Percentiles rank a stretch among this genome's conserved stretches.
phyloP scores from a whole-genome alignment of 2,329 filamentous ascomycete species.

The Seiridium cupressi region DNA sequence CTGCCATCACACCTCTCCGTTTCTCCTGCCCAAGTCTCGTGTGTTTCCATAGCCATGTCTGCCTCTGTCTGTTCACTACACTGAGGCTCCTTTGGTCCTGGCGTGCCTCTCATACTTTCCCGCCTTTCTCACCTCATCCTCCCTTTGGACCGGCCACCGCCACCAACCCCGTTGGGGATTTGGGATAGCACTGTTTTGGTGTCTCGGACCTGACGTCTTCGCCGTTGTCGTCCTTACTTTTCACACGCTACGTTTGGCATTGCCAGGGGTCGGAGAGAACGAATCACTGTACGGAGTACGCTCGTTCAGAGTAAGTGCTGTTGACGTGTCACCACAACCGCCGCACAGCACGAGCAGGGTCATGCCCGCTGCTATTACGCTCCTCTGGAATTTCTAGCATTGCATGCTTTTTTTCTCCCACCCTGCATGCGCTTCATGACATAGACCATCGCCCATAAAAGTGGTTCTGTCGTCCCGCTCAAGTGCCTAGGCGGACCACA shows the following conservation, averaged over 20 bases:
- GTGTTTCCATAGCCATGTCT: not conserved
- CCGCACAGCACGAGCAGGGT: constrained; percentile 18
- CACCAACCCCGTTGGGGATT: not conserved
- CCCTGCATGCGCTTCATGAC: constrained; percentile 4
- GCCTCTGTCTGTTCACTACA: not conserved
- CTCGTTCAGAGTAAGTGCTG: constrained; percentile 14
- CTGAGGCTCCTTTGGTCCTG: not conserved
- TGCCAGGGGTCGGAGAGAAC: constrained; percentile 9
- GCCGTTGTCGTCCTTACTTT: constrained; percentile 4
- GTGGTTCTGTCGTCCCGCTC: not conserved
- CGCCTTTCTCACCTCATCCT: not conserved
- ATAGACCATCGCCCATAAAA: constrained; percentile 5
- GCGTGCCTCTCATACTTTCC: not conserved
- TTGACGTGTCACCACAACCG: constrained; percentile 21
- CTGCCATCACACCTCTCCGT: not conserved
- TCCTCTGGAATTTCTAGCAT: constrained; percentile 13
- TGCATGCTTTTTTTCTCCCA: constrained; percentile 9
- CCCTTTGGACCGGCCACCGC: not conserved
- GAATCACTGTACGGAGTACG: constrained; percentile 8
- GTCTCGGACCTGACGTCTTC: constrained; percentile 5
- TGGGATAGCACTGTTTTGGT: not conserved
- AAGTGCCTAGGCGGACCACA: not conserved
- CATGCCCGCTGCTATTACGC: constrained; percentile 14
- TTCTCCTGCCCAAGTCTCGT: not conserved
- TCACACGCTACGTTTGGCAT: constrained; percentile 7